Percentiles rank a stretch among this genome's conserved stretches.
Conservation (phyloP, 495 filamentous ascomycete species). For the Penicilliopsis zonata region DNA sequence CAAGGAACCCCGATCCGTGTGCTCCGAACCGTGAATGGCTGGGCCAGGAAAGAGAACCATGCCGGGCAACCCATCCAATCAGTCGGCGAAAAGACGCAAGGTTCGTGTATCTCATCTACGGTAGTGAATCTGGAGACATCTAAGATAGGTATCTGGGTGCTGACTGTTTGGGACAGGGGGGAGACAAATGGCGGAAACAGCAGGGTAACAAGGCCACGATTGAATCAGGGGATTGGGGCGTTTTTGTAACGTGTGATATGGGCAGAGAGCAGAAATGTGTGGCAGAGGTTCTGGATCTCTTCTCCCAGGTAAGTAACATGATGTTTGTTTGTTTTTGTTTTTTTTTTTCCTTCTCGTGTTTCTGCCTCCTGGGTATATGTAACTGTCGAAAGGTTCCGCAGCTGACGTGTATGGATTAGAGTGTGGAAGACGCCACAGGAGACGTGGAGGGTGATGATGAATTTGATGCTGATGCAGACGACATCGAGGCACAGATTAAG, state of each 20-base stretch:
- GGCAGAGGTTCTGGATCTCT: constrained; percentile 57
- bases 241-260: constrained; percentile 82
- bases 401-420: constrained; percentile 6
- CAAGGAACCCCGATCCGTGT: too few species aligned
- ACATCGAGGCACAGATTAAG: constrained; percentile 76
- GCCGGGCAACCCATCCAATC: constrained; percentile 12
- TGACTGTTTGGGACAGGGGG: constrained; percentile 10
- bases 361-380: too few species aligned
- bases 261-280: constrained; percentile 68
- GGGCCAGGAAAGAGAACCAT: constrained; percentile 20
- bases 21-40: constrained; percentile 13
- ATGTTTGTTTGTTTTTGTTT: neutral
- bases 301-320: constrained; percentile 49
- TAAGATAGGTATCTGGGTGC: too few species aligned
- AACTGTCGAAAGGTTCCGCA: too few species aligned
- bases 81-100: constrained; percentile 25
- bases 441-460: constrained; percentile 23
- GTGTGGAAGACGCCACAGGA: constrained; percentile 13
- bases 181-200: constrained; percentile 17
- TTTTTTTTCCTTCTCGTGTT: too few species aligned
- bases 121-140: neutral
- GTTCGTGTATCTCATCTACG: constrained; percentile 8
- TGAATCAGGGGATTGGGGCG: constrained; percentile 68
- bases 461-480: constrained; percentile 33
- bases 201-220: constrained; percentile 25